Evolutionary conservation across 129 eudicot genomes (phyloP), one percentile per base, ranked within the genome.

Genomic region (Pulicaria dysenterica): DNA sequence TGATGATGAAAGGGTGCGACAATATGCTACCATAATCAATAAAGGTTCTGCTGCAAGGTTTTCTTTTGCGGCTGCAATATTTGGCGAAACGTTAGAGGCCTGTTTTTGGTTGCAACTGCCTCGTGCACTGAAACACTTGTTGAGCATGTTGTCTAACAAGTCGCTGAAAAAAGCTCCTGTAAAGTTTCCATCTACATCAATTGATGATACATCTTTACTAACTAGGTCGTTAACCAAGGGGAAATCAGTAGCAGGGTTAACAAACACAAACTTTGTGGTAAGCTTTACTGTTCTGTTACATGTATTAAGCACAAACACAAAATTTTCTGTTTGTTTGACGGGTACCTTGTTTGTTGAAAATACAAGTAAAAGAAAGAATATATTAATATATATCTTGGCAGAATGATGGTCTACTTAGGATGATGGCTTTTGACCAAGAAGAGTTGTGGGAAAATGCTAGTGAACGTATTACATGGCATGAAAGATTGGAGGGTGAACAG

Each of bases 31-130:
- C 19, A 45, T 90, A 68, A 77, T 85, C 38, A 78, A 81, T 47
- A 81, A 81, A 66, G 88, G 91, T 62, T 89, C 79, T 37, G 80
- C 93, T 3, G 67, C 85, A 72, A 88, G 93, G 83, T 78, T 94
- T 74, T 87, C 99, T 57, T 94, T 90, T 83, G 97, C 97, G 37
- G 99, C 99, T 82, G 95, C 90, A 36, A 77, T 90, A 17, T 94
- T 94, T 83, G 99, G 99, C 74, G 99, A 94, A 78, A 72, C 85
- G 65, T 65, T 83, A 74, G 99, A 94, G 82, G 96, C 97, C 11
- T 89, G 84, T 72, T 94, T 94, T 79, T 94, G 99, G 99, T 78
- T 94, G 74, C 93, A 87, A 79, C 70, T 94, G 60, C 99, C 99
- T 41, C 81, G 64, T 73, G 97, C 99, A 65, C 83, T 94, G 66